Evolutionary conservation across 768 basidiomycete species (phyloP).

Genomic region (Agaricus blazei): DNA sequence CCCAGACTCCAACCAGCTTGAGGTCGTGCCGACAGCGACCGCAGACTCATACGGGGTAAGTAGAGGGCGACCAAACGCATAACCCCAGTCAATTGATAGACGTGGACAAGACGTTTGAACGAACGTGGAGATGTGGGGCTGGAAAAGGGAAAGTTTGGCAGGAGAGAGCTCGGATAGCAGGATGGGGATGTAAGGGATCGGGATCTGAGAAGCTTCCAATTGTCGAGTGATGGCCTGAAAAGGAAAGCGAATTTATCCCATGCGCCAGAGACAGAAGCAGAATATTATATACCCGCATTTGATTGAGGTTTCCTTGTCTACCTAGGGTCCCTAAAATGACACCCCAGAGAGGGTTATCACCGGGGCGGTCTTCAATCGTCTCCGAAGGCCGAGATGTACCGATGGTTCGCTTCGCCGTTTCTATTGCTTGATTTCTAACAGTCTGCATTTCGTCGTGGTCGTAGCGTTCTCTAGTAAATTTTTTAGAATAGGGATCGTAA

Average conservation of each 20-base stretch:
- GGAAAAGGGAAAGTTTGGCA: constrained; percentile 83
- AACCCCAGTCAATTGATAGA: constrained; percentile 97
- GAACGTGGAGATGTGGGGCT: constrained; percentile 79
- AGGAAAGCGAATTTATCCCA: background rate
- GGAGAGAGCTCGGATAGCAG: constrained; percentile 97
- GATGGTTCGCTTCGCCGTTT: constrained; percentile 65
- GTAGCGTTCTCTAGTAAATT: constrained; percentile 89
- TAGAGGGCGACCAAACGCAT: constrained; percentile 86
- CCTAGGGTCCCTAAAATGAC: constrained; percentile 93
- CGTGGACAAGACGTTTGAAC: constrained; percentile 97
- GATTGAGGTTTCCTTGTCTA: constrained; percentile 87
- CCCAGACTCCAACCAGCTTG: constrained; percentile 56
- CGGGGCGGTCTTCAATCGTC: constrained; percentile 4
- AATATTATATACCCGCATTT: constrained; percentile 57
- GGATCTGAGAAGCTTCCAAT: constrained; percentile 44
- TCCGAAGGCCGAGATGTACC: constrained; percentile 19
- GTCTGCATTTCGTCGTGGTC: constrained; percentile 84
- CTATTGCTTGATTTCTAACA: constrained; percentile 70
- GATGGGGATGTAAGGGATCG: constrained; percentile 82
- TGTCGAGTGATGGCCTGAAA: constrained; percentile 69
- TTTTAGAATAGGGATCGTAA: constrained; percentile 98
- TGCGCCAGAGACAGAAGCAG: background rate
- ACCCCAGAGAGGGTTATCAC: constrained; percentile 62
- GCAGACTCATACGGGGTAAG: constrained; percentile 92
- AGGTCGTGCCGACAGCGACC: constrained; percentile 68